Percentiles rank a stretch among this genome's conserved stretches.
Conservation (phyloP, 1,139 yeast species). For the Candida sanyaensis region DNA sequence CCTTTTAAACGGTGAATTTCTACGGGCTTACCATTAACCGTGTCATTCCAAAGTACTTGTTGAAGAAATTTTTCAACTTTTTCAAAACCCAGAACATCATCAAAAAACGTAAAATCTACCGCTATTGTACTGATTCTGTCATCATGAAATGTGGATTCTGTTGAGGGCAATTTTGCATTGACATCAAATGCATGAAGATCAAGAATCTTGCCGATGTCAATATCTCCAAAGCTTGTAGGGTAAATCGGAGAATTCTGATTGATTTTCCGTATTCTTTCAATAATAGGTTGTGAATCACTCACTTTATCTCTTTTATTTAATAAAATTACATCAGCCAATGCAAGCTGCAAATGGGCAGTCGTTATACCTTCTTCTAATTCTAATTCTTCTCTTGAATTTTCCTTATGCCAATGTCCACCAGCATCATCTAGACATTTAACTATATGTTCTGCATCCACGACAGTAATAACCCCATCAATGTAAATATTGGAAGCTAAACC, state of each 20-base stretch:
- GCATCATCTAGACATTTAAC: slow-evolving; percentile 67
- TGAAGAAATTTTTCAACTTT: slow-evolving; percentile 65
- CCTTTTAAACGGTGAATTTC: slow-evolving; percentile 90
- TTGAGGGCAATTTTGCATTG: slow-evolving; percentile 27
- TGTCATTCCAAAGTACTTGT: slow-evolving; percentile 65
- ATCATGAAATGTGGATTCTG: slow-evolving; percentile 37
- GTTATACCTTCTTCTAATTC: slow-evolving; percentile 55
- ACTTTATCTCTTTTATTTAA: slow-evolving; percentile 73
- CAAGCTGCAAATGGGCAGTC: slow-evolving; percentile 88
- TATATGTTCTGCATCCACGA: slow-evolving; percentile 77
- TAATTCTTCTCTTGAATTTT: slow-evolving; percentile 29
- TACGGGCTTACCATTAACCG: slow-evolving; percentile 38
- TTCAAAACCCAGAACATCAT: slow-evolving; percentile 30
- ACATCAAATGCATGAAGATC: slow-evolving; percentile 82
- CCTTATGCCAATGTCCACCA: slow-evolving; percentile 59
- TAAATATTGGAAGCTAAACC: slow-evolving; percentile 81
- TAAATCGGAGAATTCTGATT: slow-evolving; percentile 70
- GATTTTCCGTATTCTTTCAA: slow-evolving; percentile 52
- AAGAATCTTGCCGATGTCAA: slow-evolving; percentile 58
- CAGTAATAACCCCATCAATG: slow-evolving; percentile 93
- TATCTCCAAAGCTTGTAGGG: slow-evolving; percentile 71
- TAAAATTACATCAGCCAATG: slow-evolving; percentile 80
- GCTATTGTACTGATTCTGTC: slow-evolving; percentile 65
- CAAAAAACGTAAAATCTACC: slow-evolving; percentile 51
- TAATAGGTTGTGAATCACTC: slow-evolving; percentile 21